Conservation (phyloP, 495 filamentous ascomycete species). For the Podospora anserina region DNA sequence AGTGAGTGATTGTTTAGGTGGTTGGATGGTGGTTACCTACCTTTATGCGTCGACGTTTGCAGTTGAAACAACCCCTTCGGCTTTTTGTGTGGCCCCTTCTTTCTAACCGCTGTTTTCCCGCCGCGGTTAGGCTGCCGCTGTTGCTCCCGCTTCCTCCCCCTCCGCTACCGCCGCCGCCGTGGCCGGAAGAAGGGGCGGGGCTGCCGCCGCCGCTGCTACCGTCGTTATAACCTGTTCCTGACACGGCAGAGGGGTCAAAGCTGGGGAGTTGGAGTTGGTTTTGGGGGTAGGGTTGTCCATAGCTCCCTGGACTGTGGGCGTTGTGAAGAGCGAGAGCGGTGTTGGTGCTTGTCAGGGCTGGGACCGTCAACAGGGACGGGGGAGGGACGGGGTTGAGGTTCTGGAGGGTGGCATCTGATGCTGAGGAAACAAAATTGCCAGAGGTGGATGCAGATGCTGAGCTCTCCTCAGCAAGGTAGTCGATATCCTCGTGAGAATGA, state of each 20-base stretch:
- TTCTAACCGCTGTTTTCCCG: constrained; percentile 37
- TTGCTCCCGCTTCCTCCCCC: background rate
- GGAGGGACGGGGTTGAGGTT: background rate
- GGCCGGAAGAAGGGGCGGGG: background rate
- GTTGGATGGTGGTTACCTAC: constrained; percentile 22
- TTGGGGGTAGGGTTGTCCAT: background rate
- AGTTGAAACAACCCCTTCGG: constrained; percentile 61
- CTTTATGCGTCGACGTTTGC: constrained; percentile 63
- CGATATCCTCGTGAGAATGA: constrained; percentile 23
- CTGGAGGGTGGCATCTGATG: constrained; percentile 1
- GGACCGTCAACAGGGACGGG: background rate
- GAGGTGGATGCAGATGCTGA: constrained; percentile 16
- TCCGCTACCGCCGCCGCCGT: background rate
- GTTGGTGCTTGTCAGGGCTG: background rate
- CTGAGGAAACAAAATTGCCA: background rate
- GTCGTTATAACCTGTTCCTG: background rate
- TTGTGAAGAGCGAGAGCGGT: background rate
- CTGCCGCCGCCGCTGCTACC: background rate
- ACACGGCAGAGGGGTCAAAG: background rate
- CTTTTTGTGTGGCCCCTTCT: constrained; percentile 58
- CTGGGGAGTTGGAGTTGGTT: background rate
- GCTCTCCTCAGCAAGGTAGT: constrained; percentile 34
- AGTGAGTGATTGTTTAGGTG: background rate
- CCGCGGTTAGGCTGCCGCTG: background rate
- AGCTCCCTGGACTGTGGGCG: background rate